Evolutionary conservation across 208 protist genomes (phyloP).

Genomic region (Phytomonas francai): DNA sequence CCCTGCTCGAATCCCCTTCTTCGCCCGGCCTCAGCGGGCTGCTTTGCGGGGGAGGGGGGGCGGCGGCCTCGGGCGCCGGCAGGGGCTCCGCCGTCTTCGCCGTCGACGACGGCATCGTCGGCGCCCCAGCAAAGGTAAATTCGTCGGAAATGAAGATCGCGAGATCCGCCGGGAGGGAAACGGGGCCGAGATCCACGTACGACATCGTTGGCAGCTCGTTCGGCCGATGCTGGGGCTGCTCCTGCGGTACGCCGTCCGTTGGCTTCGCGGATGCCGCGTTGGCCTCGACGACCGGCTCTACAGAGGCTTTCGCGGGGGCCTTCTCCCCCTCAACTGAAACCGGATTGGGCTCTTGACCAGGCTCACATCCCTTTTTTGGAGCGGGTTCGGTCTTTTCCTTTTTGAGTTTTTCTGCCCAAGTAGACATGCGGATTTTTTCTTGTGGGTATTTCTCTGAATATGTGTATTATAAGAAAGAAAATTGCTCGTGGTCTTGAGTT

Average conservation of each 20-base stretch:
- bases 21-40: slow-evolving; percentile 16
- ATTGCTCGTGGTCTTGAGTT: background rate
- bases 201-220: too few relatives aligned
- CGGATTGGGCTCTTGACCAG: background rate
- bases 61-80: slow-evolving; percentile 6
- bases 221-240: slow-evolving; percentile 4
- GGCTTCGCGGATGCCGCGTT: slow-evolving; percentile 7
- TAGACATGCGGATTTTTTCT: slow-evolving; percentile 38
- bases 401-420: slow-evolving; percentile 55
- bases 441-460: background rate
- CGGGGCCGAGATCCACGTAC: slow-evolving; percentile 19
- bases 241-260: background rate
- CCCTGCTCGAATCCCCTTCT: slow-evolving; percentile 7
- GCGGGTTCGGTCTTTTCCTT: slow-evolving; percentile 25
- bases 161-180: slow-evolving; percentile 40
- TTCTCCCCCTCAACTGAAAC: background rate
- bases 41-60: slow-evolving; percentile 10
- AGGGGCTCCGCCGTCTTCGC: background rate
- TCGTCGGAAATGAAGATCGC: slow-evolving; percentile 17
- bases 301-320: background rate
- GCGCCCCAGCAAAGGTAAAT: slow-evolving; percentile 16
- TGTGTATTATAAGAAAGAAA: background rate
- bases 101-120: slow-evolving; percentile 6
- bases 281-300: background rate
- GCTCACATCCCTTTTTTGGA: background rate